Evolutionary conservation across 1,284 basidiomycete species (phyloP), one percentile per base, ranked within the genome.

Genomic region (Meira miltonrushii): DNA sequence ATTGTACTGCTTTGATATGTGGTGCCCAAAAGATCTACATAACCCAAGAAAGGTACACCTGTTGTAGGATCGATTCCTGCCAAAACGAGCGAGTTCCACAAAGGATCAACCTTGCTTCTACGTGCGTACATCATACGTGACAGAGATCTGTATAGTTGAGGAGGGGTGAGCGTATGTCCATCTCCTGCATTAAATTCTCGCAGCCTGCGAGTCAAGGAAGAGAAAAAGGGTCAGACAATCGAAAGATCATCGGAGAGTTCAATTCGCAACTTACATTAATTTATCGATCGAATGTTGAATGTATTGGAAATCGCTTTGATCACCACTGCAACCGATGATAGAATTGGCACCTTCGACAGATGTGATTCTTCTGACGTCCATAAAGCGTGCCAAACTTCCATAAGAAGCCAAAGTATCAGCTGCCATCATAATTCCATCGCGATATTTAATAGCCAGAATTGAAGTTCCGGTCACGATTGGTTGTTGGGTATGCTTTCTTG

Each of bases 381-480:
- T 94, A 86, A 97, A 97, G 19, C 94, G 87, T 1, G 95, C 92
- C 46, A 98, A 87, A 7, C 92, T 96, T 59, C 95, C 95, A 73
- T 97, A 98, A 0, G 95, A 98, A 11, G 91, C 94, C 54, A 98
- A 87, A 71, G 89, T 97, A 82, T 99, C 94, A 39, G 95, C 91
- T n/a, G 95, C 92, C 82, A 99, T 87, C 91, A 99, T 96, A 68
- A 98, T 87, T 2, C 95, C 94, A 72, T 91, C 92, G 79, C 93
- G 92, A 84, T 86, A 98, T 80, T 89, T 89, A 78, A 98, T 83
- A 6, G 89, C 95, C 40, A 98, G 84, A 8, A 98, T 91, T 58
- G 90, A 93, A 4, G 94, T 95, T 68, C 94, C 95, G 0, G 94
- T 98, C 13, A 97, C 92, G 65, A 98, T 88, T 7, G 95, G 94